Evolutionary conservation across 2,329 filamentous ascomycete species (phyloP), one percentile per base, ranked within the genome.

Genomic region (Fusarium graminum): DNA sequence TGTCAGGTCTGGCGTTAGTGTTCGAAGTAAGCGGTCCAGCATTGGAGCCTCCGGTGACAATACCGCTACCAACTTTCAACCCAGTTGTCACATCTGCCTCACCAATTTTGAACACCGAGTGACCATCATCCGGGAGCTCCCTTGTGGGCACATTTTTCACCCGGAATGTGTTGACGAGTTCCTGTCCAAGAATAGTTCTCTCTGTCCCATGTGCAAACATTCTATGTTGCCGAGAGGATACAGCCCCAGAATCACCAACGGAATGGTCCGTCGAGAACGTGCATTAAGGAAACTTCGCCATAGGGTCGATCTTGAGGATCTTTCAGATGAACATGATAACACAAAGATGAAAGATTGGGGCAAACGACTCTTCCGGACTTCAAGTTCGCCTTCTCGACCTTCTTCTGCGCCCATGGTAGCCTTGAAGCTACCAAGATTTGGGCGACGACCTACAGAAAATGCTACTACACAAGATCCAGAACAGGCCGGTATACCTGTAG

Each of bases 101-200:
- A 91, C 93, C 53, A 88, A 92, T 59, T 98, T 92, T 73, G 84
- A 90, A 28, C 85, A 88, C 16, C 85, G 87, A 36, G 79, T 83
- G 17, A 90, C 92, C 0, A 86, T 88, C 19, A 93, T 98, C 54
- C 90, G 93, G 54, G 92, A 97, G 77, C 82, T 98, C 4, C 88
- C 92, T 0, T 99, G 95, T 71, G 89, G 91, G 1, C 95, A 99
- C 75, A 94, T 98, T 56, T 99, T 94, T 77, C 94, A 99, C 69
- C 90, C 92, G 0, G 90, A 92, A 67, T 99, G 95, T 74, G 94
- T 98, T 66, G 94, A 98, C 74, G 86, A 89, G 22, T 97, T 95
- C 72, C 82, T 98, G 13, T 83, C 85, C 41, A 84, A 88, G 53
- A 90, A 90, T 74, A 96, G 92, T 74, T 96, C 92, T 17, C 83